Percentiles rank a stretch among this genome's conserved stretches.
Conservation (phyloP, 2,329 filamentous ascomycete genomes). For the Phialophora chinensis region DNA sequence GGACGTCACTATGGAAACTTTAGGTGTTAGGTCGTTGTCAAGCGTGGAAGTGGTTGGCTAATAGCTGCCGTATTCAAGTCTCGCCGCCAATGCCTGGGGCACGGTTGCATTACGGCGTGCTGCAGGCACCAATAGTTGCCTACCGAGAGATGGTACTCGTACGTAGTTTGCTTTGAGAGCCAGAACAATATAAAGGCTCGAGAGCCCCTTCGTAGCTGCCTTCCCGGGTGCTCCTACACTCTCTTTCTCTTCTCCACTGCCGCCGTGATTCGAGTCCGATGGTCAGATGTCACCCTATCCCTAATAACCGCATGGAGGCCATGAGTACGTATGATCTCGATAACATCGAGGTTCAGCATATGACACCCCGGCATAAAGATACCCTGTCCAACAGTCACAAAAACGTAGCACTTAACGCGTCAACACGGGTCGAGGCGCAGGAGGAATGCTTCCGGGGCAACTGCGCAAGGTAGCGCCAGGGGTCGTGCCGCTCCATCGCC, state of each 20-base stretch:
- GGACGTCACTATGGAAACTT: neutral
- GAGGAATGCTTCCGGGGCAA: neutral
- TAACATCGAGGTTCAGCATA: neutral
- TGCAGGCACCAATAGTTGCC: conserved; percentile 1
- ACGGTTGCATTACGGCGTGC: neutral
- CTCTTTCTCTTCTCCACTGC: neutral
- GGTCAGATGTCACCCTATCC: neutral
- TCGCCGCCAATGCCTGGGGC: conserved; percentile 1
- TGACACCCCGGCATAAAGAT: neutral
- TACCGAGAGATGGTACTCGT: neutral
- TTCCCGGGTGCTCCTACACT: neutral
- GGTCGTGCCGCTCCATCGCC: conserved; percentile 16
- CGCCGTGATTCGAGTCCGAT: neutral
- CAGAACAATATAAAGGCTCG: conserved; percentile 5
- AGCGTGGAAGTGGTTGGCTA: conserved; percentile 6
- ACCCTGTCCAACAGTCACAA: neutral
- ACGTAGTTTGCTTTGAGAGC: neutral
- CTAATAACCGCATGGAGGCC: neutral
- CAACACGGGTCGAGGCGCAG: conserved; percentile 3
- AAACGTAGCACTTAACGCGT: conserved; percentile 16
- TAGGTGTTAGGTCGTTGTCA: neutral
- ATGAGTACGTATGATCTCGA: neutral
- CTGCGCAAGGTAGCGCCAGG: conserved; percentile 13
- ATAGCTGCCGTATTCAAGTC: neutral
- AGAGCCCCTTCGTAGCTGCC: neutral